These are phyloP conservation scores for Cyberlindnera saturnus DNA, from an alignment of 805 yeast species.

Conservation along the genomic window DNA sequence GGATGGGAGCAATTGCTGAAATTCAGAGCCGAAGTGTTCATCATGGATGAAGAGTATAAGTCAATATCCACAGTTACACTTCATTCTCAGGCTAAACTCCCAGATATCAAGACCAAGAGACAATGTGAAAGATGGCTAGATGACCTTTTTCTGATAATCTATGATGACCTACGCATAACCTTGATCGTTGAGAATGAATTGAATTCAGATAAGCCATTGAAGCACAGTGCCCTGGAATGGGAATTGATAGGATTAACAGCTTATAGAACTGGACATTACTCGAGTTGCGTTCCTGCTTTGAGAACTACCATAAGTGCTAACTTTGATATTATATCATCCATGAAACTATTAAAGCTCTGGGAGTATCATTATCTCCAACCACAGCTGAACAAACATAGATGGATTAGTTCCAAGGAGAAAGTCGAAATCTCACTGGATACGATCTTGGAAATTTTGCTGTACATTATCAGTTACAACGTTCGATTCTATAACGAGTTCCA, in stretches of 20 bases:
- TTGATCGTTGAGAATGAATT: constrained; percentile 28
- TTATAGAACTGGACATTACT: constrained; percentile 40
- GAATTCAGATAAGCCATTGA: constrained; percentile 20
- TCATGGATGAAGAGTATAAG: constrained; percentile 72
- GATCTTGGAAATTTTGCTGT: constrained; percentile 37
- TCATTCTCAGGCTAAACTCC: constrained; percentile 5
- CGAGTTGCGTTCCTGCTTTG: constrained; percentile 45
- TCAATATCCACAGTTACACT: constrained; percentile 21
- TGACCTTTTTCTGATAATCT: constrained; percentile 60
- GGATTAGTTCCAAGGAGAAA: constrained; percentile 1
- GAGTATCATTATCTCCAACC: constrained; percentile 6
- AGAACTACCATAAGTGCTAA: constrained; percentile 48
- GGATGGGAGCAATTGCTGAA: constrained; percentile 82
- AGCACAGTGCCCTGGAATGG: constrained; percentile 69
- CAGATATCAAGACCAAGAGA: constrained; percentile 33
- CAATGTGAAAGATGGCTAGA: constrained; percentile 79
- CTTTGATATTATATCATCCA: constrained; percentile 57
- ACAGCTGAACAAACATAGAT: constrained; percentile 16
- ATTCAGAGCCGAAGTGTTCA: constrained; percentile 64
- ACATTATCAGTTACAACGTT: constrained; percentile 53
- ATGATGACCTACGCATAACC: constrained; percentile 50
- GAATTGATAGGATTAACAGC: constrained; percentile 58
- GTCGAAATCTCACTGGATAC: constrained; percentile 28
- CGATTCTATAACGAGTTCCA: constrained; percentile 60
- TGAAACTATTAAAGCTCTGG: constrained; percentile 41